Evolutionary conservation across 495 filamentous ascomycete species (phyloP).

Genomic region (Chaetomidium leptoderma): DNA sequence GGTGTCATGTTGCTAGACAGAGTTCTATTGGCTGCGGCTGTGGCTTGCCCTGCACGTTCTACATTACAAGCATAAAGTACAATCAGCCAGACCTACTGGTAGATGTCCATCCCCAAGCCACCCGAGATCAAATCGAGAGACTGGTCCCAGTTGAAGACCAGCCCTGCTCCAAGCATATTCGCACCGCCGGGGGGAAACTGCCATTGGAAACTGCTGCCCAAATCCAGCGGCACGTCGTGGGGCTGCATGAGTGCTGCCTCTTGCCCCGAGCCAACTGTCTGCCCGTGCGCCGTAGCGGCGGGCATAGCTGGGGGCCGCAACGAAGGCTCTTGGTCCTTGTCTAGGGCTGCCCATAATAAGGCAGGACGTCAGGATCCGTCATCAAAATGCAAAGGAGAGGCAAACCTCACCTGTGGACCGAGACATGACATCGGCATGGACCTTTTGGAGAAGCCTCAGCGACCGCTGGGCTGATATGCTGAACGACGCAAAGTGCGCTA

Average conservation of each 20-base stretch:
- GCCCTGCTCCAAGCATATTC: constrained; percentile 9
- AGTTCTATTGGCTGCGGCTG: too few relatives aligned
- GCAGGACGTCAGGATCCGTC: not conserved
- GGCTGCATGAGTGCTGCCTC: not conserved
- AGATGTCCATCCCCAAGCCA: constrained; percentile 15
- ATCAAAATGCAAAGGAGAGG: not conserved
- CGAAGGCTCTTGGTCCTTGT: not conserved
- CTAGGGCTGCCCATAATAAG: not conserved
- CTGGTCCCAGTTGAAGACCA: constrained; percentile 25
- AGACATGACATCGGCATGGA: constrained; percentile 21
- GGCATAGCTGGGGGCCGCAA: not conserved
- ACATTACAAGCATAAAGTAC: too few relatives aligned
- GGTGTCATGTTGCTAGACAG: too few relatives aligned
- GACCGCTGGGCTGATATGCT: constrained; percentile 24
- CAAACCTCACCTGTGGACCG: constrained; percentile 3
- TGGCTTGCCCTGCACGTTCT: too few relatives aligned
- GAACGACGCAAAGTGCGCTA: constrained; percentile 21
- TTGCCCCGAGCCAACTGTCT: not conserved
- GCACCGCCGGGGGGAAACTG: constrained; percentile 10
- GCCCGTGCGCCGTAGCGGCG: not conserved
- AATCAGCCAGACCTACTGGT: not conserved
- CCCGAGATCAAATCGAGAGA: constrained; percentile 17
- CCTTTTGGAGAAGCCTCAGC: constrained; percentile 17
- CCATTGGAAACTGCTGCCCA: constrained; percentile 17
- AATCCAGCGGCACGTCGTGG: constrained; percentile 4